Base-by-base conservation (phyloP, 2,329 filamentous ascomycete species). In the Fusarium nisikadoi region DNA sequence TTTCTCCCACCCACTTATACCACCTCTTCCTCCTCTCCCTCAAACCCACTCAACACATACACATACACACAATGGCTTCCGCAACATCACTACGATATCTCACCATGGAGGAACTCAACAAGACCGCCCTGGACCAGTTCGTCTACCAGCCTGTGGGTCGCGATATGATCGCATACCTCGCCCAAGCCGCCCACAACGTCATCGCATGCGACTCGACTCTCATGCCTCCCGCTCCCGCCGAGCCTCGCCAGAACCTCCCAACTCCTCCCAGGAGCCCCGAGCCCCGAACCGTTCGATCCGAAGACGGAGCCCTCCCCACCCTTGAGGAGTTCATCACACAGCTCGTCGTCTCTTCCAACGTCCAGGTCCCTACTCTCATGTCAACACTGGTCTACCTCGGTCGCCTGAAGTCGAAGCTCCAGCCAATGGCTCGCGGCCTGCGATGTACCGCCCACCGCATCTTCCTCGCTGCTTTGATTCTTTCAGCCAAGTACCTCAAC, bases 311-410 rank as follows among this genome's bases (percentile, higher is more conserved):
- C 61, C 86, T 99, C 36, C 96, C 96, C 6, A 91, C 93, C 0
- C 86, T 98, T 39, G 94, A 97, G 82, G 89, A 91, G 65, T 99
- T 98, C 87, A 98, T 99, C 84, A 92, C 90, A 55, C 94, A 94
- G 72, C 88, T 99, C 35, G 95, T 98, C 69, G 90, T 94, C 79
- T 92, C 93, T 68, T 98, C 95, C 74, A 97, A 98, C 81, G 96
- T 98, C 35, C 95, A 98, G 86, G 95, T 98, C 58, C 94, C 96
- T 17, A 99, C 96, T 12, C 89, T 99, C 75, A 98, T 99, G 96
- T 95, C 94, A 39, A 95, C 95, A 12, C 89, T 99, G 43, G 94
- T 98, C 81, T 99, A 98, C 87, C 91, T 99, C 63, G 90, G 89
- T 79, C 90, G 95, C 68, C 89, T 99, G 79, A 93, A 92, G 84